phyloP scores from a whole-genome alignment of 2,329 filamentous ascomycete species.

The Paraconiothyrium brasiliense region DNA sequence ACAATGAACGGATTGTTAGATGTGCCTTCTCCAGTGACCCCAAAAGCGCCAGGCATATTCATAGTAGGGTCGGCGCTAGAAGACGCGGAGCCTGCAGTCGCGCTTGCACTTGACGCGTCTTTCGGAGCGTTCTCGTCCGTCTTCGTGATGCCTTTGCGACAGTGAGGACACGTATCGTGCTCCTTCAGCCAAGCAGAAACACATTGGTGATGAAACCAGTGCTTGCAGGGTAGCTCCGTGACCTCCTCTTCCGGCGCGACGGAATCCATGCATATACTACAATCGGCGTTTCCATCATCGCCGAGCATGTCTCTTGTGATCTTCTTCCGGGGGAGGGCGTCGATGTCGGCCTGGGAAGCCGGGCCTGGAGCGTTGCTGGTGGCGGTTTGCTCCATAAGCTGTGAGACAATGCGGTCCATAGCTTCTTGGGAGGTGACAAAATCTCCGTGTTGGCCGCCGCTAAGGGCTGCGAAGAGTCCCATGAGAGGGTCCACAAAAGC shows the following conservation, averaged over 20 bases:
- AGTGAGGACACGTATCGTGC: conserved; percentile 92
- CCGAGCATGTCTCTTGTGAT: conserved; percentile 76
- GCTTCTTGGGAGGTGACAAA: conserved; percentile 91
- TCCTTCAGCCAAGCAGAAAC: conserved; percentile 85
- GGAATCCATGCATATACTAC: conserved; percentile 93
- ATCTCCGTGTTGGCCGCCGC: conserved; percentile 68
- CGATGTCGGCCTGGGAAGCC: conserved; percentile 78
- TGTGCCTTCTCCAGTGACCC: conserved; percentile 30
- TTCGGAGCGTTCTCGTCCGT: conserved; percentile 32
- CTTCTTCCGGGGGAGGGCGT: conserved; percentile 74
- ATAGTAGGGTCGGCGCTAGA: conserved; percentile 20
- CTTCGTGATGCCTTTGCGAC: conserved; percentile 65
- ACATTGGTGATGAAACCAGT: conserved; percentile 92
- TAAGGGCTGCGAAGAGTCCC: conserved; percentile 52
- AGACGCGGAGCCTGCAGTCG: conserved; percentile 6
- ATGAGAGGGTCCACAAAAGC: conserved; percentile 52
- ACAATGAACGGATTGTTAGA: conserved; percentile 31
- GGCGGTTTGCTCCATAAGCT: conserved; percentile 85
- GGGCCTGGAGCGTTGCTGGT: conserved; percentile 82
- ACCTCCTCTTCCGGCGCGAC: conserved; percentile 78
- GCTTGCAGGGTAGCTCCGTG: conserved; percentile 81
- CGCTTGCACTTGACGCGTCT: conserved; percentile 15
- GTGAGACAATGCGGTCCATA: conserved; percentile 85
- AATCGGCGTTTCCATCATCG: conserved; percentile 75
- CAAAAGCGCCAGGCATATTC: conserved; percentile 44